A percentile compares a stretch with the other conserved stretches of the same genome.
phyloP scores from a whole-genome alignment of 2,329 filamentous ascomycete genomes.

The Ilyonectria destructans region DNA sequence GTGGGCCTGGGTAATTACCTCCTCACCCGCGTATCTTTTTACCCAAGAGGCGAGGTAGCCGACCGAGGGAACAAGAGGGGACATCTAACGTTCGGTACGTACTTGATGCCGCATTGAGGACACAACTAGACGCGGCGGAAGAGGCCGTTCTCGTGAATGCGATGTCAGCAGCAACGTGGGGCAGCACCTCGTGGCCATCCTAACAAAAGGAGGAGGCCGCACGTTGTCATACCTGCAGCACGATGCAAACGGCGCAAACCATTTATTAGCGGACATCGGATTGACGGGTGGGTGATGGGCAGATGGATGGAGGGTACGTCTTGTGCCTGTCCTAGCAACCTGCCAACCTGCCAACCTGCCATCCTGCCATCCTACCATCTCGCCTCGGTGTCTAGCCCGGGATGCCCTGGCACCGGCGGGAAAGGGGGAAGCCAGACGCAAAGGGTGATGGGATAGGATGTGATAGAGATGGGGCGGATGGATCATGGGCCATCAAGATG shows the following conservation, averaged over 20 bases:
- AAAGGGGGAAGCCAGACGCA: constrained; percentile 10
- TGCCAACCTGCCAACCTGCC: constrained; percentile 12
- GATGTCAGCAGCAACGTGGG: constrained; percentile 13
- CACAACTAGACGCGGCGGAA: constrained; percentile 9
- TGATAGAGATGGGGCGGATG: constrained; percentile 2
- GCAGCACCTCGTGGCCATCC: constrained; percentile 21
- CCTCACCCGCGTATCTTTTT: not conserved
- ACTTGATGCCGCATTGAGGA: not conserved
- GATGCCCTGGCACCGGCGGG: constrained; percentile 21
- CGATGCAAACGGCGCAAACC: constrained; percentile 3
- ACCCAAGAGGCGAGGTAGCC: constrained; percentile 12
- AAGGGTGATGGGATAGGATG: constrained; percentile 21
- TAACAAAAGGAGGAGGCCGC: constrained; percentile 15
- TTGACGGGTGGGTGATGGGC: constrained; percentile 19
- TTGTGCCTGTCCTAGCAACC: constrained; percentile 30
- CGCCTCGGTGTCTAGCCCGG: constrained; percentile 13
- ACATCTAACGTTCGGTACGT: constrained; percentile 7
- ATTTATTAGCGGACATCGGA: constrained; percentile 1
- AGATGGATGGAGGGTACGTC: constrained; percentile 26
- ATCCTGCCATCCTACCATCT: constrained; percentile 1
- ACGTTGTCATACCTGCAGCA: constrained; percentile 23
- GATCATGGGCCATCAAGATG: constrained; percentile 23
- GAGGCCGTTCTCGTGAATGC: constrained; percentile 14
- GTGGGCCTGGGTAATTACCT: constrained; percentile 28
- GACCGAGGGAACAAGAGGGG: constrained; percentile 11